Conservation (phyloP, 345 rosid species). For the Salix brachista region DNA sequence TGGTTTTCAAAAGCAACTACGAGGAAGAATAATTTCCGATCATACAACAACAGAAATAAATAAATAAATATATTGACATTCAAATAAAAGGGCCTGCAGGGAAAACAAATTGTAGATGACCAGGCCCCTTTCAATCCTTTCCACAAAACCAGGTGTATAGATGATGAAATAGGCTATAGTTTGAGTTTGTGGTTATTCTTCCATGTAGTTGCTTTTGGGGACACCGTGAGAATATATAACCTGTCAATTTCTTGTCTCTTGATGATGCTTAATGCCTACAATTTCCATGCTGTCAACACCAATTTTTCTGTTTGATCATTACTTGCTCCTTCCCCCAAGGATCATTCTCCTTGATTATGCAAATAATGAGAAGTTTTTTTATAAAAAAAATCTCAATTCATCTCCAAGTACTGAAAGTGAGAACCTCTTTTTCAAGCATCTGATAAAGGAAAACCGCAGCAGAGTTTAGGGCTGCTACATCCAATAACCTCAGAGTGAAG, state of each 20-base stretch:
- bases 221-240: not conserved
- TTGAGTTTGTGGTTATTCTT: slow-evolving; percentile 25
- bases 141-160: not conserved
- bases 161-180: not conserved
- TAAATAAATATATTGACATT: not conserved
- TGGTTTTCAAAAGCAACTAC: slow-evolving; percentile 6
- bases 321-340: not conserved
- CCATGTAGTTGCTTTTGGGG: not conserved
- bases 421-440: not conserved
- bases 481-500: not conserved
- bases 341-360: not conserved
- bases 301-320: not conserved
- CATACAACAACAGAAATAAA: not conserved
- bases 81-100: not conserved
- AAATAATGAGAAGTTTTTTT: too few relatives aligned
- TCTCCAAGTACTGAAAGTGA: too few relatives aligned
- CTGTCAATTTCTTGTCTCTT: not conserved
- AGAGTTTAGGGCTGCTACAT: not conserved
- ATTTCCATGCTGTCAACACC: not conserved
- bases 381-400: too few relatives aligned
- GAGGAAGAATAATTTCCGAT: slow-evolving; percentile 29
- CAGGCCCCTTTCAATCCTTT: not conserved
- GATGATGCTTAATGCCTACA: too few relatives aligned
- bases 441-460: not conserved
- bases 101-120: not conserved